phyloP scores from a whole-genome alignment of 352 stramenopile genomes.

The Globisporangium barbulae region DNA sequence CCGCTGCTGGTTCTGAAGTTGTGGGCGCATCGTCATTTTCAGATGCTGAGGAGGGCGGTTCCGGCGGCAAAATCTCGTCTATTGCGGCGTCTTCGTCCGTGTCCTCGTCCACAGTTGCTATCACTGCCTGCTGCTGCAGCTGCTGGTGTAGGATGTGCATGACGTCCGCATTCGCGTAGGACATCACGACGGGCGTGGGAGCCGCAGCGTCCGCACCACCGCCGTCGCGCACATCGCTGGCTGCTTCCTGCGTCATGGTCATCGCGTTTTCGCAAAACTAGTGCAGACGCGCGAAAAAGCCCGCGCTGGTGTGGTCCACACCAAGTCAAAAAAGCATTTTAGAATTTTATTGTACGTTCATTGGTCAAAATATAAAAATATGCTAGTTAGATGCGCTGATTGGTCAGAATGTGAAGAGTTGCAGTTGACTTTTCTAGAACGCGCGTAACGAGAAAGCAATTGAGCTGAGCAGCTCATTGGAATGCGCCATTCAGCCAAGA shows the following conservation, averaged over 20 bases:
- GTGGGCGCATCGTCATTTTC: neutral
- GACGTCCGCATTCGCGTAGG: neutral
- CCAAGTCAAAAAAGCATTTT: neutral
- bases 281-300: constrained; percentile 7
- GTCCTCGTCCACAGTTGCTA: neutral
- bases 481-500: neutral
- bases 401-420: neutral
- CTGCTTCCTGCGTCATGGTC: constrained; percentile 7
- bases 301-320: constrained; percentile 11
- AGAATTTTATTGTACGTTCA: neutral
- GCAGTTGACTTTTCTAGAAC: constrained; percentile 6
- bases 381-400: neutral
- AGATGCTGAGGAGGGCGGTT: neutral
- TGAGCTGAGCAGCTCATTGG: too few relatives aligned
- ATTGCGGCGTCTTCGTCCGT: neutral
- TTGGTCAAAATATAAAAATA: neutral
- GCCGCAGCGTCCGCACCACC: neutral
- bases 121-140: neutral
- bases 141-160: neutral
- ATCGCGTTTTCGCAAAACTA: constrained; percentile 2
- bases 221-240: neutral
- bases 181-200: neutral
- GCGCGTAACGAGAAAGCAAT: neutral
- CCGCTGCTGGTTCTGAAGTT: neutral
- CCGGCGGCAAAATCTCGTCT: neutral